Percentiles rank a stretch among this genome's conserved stretches.
Conservation (phyloP, 1,139 yeast species). For the Saccharomyces hybrid region DNA sequence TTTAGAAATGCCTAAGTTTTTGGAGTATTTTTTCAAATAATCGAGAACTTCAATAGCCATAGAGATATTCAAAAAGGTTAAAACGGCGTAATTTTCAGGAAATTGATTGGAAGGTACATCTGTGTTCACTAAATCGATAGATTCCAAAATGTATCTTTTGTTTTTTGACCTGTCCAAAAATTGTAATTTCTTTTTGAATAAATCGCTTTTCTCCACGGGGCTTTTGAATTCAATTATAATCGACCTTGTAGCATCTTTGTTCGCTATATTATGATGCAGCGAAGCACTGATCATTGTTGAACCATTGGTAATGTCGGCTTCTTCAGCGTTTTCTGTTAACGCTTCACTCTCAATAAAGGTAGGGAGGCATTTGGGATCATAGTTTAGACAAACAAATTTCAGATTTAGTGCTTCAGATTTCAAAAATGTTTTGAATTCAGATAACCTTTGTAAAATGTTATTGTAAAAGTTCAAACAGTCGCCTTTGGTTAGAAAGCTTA, state of each 20-base stretch:
- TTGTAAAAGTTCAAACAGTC: constrained; percentile 43
- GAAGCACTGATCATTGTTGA: background rate
- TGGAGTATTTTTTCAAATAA: constrained; percentile 44
- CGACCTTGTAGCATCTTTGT: constrained; percentile 26
- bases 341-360: constrained; percentile 9
- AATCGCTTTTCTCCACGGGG: constrained; percentile 11
- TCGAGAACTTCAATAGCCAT: constrained; percentile 79
- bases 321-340: constrained; percentile 46
- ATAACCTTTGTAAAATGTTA: constrained; percentile 37
- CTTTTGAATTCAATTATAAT: constrained; percentile 23
- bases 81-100: constrained; percentile 56
- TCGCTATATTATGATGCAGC: constrained; percentile 1
- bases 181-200: constrained; percentile 50
- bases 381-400: constrained; percentile 62
- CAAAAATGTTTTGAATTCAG: constrained; percentile 38
- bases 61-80: constrained; percentile 73
- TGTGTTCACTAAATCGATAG: constrained; percentile 49
- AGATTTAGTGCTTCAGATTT: constrained; percentile 43
- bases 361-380: constrained; percentile 18
- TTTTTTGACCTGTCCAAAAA: constrained; percentile 14
- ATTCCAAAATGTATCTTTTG: constrained; percentile 62
- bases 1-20: constrained; percentile 45
- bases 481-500: constrained; percentile 40
- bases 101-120: constrained; percentile 28
- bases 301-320: background rate